Percentiles rank a stretch among this genome's conserved stretches.
Conservation (phyloP, 768 basidiomycete genomes). For the Pluteus cervinus region DNA sequence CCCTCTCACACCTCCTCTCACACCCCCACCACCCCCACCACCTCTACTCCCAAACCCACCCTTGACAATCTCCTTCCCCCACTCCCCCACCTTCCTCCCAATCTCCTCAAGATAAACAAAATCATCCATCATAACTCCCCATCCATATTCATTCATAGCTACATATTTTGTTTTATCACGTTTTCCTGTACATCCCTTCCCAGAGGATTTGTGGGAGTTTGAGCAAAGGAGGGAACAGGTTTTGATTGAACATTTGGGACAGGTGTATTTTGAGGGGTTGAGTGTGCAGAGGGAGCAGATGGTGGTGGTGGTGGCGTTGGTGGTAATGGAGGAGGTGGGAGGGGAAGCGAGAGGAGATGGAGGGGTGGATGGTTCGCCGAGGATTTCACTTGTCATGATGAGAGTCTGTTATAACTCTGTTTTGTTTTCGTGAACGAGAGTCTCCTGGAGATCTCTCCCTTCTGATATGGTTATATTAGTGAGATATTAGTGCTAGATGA, state of each 20-base stretch:
- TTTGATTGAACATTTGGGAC: constrained; percentile 65
- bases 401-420: no score
- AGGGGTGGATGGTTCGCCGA: no score
- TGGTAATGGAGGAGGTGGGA: constrained; percentile 12
- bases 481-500: no score
- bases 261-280: constrained; percentile 60
- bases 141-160: constrained; percentile 78
- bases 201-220: constrained; percentile 53
- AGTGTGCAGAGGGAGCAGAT: constrained; percentile 47
- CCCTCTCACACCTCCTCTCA: constrained; percentile 20
- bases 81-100: constrained; percentile 65
- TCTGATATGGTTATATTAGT: no score
- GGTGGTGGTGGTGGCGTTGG: constrained; percentile 15
- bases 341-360: constrained; percentile 6
- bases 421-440: no score
- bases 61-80: constrained; percentile 64
- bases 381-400: no score
- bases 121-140: constrained; percentile 87
- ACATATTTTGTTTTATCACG: constrained; percentile 72
- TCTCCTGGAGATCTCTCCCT: no score
- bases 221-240: constrained; percentile 76
- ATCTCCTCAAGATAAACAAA: constrained; percentile 84
- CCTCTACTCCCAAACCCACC: constrained; percentile 44
- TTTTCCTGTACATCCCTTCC: constrained; percentile 62
- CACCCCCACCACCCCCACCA: constrained; percentile 12